Percentiles rank a stretch among this genome's conserved stretches.
Conservation (phyloP, 2,329 filamentous ascomycete species). For the Trichoderma sp. region DNA sequence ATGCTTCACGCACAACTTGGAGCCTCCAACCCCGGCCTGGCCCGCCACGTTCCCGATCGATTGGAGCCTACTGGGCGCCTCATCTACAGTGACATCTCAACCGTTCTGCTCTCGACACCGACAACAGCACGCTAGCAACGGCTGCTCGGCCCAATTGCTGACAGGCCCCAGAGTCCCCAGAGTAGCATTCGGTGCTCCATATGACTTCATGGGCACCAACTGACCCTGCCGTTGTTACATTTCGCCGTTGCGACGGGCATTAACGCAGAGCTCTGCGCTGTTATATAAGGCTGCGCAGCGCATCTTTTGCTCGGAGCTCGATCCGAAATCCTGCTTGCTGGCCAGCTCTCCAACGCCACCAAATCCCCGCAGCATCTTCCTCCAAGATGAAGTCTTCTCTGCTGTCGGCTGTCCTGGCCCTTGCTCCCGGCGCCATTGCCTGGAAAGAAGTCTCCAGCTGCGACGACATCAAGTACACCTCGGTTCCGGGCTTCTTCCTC, state of each 20-base stretch:
- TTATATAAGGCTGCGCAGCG: constrained; percentile 10
- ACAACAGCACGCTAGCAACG: constrained; percentile 19
- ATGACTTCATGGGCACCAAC: constrained; percentile 6
- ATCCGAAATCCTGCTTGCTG: not conserved
- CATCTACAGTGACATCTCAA: not conserved
- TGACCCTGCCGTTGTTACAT: constrained; percentile 12
- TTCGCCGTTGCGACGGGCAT: not conserved
- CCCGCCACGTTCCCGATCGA: constrained; percentile 38
- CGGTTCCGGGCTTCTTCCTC: constrained; percentile 64
- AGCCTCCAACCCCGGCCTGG: constrained; percentile 24
- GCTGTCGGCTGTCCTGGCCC: constrained; percentile 38
- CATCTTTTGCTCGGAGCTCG: not conserved
- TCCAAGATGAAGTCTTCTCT: constrained; percentile 41
- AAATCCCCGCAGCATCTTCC: not conserved
- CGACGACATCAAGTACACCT: constrained; percentile 60
- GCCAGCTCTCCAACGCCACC: constrained; percentile 4
- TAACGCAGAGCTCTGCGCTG: not conserved
- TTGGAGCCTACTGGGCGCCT: constrained; percentile 34
- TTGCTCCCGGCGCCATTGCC: constrained; percentile 37
- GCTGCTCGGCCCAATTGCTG: constrained; percentile 24
- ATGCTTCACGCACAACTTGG: not conserved
- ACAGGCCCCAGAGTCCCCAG: constrained; percentile 24
- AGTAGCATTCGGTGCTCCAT: constrained; percentile 20
- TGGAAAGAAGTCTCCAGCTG: constrained; percentile 40
- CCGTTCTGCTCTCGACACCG: constrained; percentile 26